A percentile compares a stretch with the other conserved stretches of the same genome.
Conservation (phyloP, 441 rosid species). For the Aleurites moluccanus region DNA sequence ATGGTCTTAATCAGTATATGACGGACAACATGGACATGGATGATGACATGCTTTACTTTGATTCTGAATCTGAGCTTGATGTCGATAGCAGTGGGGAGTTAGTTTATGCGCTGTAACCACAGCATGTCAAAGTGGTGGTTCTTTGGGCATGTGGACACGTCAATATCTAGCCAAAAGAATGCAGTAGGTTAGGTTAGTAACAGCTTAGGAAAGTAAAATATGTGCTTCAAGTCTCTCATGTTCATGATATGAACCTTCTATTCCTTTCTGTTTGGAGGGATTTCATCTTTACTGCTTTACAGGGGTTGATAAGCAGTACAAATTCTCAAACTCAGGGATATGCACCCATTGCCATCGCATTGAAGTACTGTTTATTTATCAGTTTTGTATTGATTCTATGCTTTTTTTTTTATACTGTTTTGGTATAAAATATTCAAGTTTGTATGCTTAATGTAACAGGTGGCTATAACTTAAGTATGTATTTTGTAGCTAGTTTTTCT, state of each 20-base stretch:
- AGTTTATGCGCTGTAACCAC: conserved; percentile 69
- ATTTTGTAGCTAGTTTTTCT: conserved; percentile 1
- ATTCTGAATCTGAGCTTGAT: conserved; percentile 88
- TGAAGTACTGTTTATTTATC: not conserved
- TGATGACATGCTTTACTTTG: conserved; percentile 84
- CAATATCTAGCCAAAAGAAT: not conserved
- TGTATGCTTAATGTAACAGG: conserved; percentile 10
- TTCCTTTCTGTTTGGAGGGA: conserved; percentile 20
- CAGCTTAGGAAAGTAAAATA: conserved; percentile 13
- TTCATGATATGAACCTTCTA: conserved; percentile 23
- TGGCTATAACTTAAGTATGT: not conserved
- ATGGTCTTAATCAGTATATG: conserved; percentile 54
- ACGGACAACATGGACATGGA: conserved; percentile 76
- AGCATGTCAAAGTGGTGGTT: not conserved
- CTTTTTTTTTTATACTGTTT: conserved; percentile 2
- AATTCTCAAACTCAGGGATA: conserved; percentile 7
- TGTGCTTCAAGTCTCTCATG: conserved; percentile 17
- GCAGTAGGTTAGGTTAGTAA: conserved; percentile 20
- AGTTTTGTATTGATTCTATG: conserved; percentile 19
- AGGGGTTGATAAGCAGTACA: conserved; percentile 17
- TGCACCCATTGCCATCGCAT: conserved; percentile 3
- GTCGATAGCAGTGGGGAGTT: conserved; percentile 95
- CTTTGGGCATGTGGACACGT: not conserved
- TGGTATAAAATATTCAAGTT: not conserved
- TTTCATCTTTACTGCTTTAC: conserved; percentile 6